Base-by-base conservation (phyloP, 129 eudicot species). In the Arctium lappa region DNA sequence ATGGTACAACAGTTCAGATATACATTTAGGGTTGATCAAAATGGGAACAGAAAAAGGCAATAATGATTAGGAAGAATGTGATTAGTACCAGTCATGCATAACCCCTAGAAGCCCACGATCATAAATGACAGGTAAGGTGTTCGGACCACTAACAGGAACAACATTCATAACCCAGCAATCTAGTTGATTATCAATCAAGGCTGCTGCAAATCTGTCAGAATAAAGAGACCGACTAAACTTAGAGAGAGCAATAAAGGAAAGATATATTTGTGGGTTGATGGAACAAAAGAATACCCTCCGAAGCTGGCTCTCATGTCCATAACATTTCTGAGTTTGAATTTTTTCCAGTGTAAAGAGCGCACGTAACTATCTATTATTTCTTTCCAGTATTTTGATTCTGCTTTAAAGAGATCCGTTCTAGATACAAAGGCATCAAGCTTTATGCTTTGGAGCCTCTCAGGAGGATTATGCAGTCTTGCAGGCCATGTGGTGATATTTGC, bases 291-390 rank as follows among this genome's bases (percentile, higher is more conserved):
- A 48, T 86, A 95, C 99, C 99, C 99, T 86, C 99, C 99, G 79
- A 91, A 95, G 69, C 97, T 93, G 27, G 99, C 98, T 90, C 92
- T 93, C 99, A 95, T 95, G 86, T 95, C 99, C 89, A 95, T 82
- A 63, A 95, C 97, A 80, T 95, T 95, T 85, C 99, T 88, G 53
- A 91, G 88, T 76, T 90, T 91, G 75, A 71, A 87, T 27, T 84
- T 85, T 83, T 89, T 88, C 97, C 97, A 89, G 73, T 78, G 93
- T 60, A 89, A 79, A 80, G 84, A 92, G 79, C 97, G 97, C 12
- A 95, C 88, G 39, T 90, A 95, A 85, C 93, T 69, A 15, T 84
- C 92, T 34, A 95, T 78, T 80, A 95, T 95, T 82, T 95, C 98
- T 79, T 87, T 89, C 99, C 98, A 93, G 83, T 93, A 95, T 88